Base-by-base conservation (phyloP, 2,329 filamentous ascomycete genomes). In the Rhytidhysteron rufulum region DNA sequence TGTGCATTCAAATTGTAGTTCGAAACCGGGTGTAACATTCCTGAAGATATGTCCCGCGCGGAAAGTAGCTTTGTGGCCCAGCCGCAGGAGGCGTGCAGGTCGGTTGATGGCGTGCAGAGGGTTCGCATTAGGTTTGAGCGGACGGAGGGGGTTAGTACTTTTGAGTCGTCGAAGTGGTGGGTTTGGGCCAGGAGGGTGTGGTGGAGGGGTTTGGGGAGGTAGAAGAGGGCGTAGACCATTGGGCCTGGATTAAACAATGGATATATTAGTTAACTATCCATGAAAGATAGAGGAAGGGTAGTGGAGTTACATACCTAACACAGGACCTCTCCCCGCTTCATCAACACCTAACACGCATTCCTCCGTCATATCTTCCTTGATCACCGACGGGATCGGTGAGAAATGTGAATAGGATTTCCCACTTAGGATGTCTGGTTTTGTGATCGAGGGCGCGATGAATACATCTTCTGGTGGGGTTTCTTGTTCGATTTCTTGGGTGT, bases 1-100 rank as follows among this genome's bases (percentile, higher is more conserved):
- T 98, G 93, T 4, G 89, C 88, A 62, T 98, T 98, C 49, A 98
- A 79, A 63, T 98, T 98, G 70, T 96, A 94, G 3, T 72, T 71
- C 6, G 68, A 59, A 43, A 63, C 54, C 2, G 82, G 77, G 8
- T 78, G 75, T 55, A 93, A 73, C 87, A 94, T 94, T 54, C 80
- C 79, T 6, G 88, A 78, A 30, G 77, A 79, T 54, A 95, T 95
- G 68, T 91, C 86, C 32, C 84, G 79, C 7, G 93, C 89, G 0
- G 88, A 95, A 48, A 97, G 80, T 15, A 85, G 74, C 17, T 83
- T 77, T 5, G 86, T 82, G 4, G 90, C 90, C 86, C 88, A 97
- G 20, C 91, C 93, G 60, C 86, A 93, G 4, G 76, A 73, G 15
- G 71, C 60, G 55, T 77, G 72, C 2, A 86, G 71, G 41, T 80